Evolutionary conservation across 192 early-diverging fungal genomes (phyloP), one percentile per base, ranked within the genome.

Genomic region (Phlyctochytrium arcticum): DNA sequence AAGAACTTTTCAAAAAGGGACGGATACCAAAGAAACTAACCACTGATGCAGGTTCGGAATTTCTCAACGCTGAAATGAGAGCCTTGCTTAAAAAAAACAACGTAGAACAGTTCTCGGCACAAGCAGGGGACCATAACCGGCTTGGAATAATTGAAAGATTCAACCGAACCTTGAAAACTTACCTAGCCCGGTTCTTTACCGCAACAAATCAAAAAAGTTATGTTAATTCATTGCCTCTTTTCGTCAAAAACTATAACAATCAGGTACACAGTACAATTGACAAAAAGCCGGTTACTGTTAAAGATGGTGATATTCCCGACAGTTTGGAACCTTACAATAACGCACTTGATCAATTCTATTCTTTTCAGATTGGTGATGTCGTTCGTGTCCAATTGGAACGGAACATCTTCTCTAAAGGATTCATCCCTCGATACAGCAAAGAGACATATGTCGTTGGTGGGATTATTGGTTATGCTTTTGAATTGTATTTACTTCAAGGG

Each of bases 131-230:
- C 2, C 58, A 60, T 48, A 60, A 6, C 8, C 36, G 37, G 19
- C 36, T 48, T 7, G 58, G 58, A 15, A 12, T 60, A 7, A 27
- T 60, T 0, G 58, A 60, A 27, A 35, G 58, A n/a, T 60, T 60
- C 39, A 60, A 60, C 58, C 39, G 58, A 60, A 60, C 58, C 7
- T 48, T 60, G 2, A 48, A 60, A 2, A 30, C 15, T 7, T 23
- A 24, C 21, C 9, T 60, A 17, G 19, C 36, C 24, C 35, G 39
- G 0, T 48, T 21, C n/a, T n/a, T n/a, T n/a, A n/a, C n/a, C n/a
- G n/a, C n/a, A n/a, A n/a, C n/a, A n/a, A n/a, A n/a, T n/a, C n/a
- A n/a, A n/a, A n/a, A n/a, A n/a, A n/a, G n/a, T n/a, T n/a, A n/a
- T n/a, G n/a, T n/a, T n/a, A n/a, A n/a, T n/a, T n/a, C n/a, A n/a